Percentiles rank a stretch among this genome's conserved stretches.
phyloP scores from a whole-genome alignment of 2,329 filamentous ascomycete species.

The Penicillium palitans region DNA sequence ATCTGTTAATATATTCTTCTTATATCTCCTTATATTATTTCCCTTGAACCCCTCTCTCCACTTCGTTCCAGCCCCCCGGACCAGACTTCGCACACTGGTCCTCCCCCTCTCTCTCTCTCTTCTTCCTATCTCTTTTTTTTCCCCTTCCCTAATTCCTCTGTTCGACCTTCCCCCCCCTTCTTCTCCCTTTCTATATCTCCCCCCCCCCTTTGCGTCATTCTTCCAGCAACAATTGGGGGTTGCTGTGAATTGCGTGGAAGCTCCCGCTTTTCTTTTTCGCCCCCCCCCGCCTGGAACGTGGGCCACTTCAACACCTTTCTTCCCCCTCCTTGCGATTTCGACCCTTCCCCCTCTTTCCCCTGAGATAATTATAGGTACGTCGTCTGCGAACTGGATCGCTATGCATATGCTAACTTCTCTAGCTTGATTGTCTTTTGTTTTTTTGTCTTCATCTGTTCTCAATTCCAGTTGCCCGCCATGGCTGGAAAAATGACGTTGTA shows the following conservation, averaged over 20 bases:
- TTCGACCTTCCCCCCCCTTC: background rate
- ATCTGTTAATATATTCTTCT: no score
- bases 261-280: slow-evolving; percentile 12
- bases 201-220: background rate
- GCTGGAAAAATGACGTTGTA: slow-evolving; percentile 93
- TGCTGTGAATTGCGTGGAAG: slow-evolving; percentile 8
- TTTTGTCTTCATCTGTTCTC: background rate
- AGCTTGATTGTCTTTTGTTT: slow-evolving; percentile 9
- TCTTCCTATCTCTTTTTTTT: slow-evolving; percentile 4
- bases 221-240: slow-evolving; percentile 8
- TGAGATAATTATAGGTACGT: slow-evolving; percentile 1
- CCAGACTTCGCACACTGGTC: slow-evolving; percentile 21
- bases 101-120: slow-evolving; percentile 1
- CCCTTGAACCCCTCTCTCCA: slow-evolving; percentile 13
- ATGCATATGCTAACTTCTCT: background rate
- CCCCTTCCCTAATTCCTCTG: background rate
- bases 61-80: slow-evolving; percentile 25
- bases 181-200: background rate
- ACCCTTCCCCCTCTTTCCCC: slow-evolving; percentile 4
- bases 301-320: slow-evolving; percentile 14
- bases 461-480: slow-evolving; percentile 55
- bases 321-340: slow-evolving; percentile 4
- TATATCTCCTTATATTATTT: background rate
- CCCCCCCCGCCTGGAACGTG: slow-evolving; percentile 18
- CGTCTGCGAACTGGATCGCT: background rate